Evolutionary conservation across 768 basidiomycete species (phyloP), one percentile per base, ranked within the genome.

Genomic region (Lentinula sp.): DNA sequence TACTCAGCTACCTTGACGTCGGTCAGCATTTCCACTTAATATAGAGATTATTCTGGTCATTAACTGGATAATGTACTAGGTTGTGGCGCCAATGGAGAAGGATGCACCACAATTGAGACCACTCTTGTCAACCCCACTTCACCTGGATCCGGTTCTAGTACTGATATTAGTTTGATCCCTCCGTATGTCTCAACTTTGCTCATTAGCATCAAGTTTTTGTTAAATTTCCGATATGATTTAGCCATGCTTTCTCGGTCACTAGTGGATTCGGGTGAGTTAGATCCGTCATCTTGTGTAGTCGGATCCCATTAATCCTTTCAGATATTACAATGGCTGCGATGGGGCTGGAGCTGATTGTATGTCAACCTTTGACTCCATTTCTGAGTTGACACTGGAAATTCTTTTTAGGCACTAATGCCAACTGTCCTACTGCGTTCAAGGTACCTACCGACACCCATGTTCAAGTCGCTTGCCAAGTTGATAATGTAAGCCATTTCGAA

Each of bases 41-140:
- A 20, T 9, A 3, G 18, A n/a, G n/a, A 5, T 20, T 23, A 28
- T 33, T 12, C 13, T 48, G 16, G 10, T 8, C 12, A 36, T 28
- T 28, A 45, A 32, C 15, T 59, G 4, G 15, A 10, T 12, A 41
- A 36, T 54, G 48, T 28, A 28, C 28, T 61, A 68, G 73, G 73
- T 10, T 76, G 74, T 45, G 73, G 73, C 3, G 70, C 70, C 62
- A 74, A 75, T 61, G 76, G 76, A 3, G 76, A 77, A 55, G 63
- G 69, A 4, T 77, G 76, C 65, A 73, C 72, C 18, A 48, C 72
- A 10, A 62, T 77, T 32, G 76, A 76, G 62, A 69, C 68, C 9
- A 74, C 68, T 23, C 67, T 77, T n/a, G 54, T 49, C 5, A 76
- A 77, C 63, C 74, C 75, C 1, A 69, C 68, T 9, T 59, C 62